These are phyloP conservation scores for Ustilago lituana DNA, from an alignment of 1,284 basidiomycete genomes.

Conservation along the genomic window DNA sequence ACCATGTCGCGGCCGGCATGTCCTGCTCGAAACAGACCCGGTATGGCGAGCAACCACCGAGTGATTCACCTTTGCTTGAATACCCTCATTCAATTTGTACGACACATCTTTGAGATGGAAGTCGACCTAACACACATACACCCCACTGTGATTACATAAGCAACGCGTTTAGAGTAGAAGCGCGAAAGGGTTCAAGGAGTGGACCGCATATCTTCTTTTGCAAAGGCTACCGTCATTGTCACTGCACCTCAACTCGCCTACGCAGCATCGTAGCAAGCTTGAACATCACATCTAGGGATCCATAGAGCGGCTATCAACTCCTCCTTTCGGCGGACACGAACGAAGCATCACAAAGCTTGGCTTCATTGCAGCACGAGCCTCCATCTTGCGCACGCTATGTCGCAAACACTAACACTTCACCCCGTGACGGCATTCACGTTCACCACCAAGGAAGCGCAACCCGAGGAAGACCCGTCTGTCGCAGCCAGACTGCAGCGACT, in stretches of 20 bases:
- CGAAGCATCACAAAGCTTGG: background rate
- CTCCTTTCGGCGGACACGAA: too few species aligned
- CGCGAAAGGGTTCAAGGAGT: constrained; percentile 4
- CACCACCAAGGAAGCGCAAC: constrained; percentile 92
- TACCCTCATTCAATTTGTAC: too few species aligned
- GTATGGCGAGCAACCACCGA: too few species aligned
- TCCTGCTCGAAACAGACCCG: too few species aligned
- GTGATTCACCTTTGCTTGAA: too few species aligned
- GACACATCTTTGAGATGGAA: too few species aligned
- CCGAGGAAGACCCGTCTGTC: constrained; percentile 94
- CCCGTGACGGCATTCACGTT: constrained; percentile 89
- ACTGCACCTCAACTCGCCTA: background rate
- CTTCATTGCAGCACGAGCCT: background rate
- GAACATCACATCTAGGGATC: too few species aligned
- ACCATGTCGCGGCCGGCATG: too few species aligned
- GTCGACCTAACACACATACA: too few species aligned
- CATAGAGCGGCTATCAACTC: too few species aligned
- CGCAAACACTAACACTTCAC: constrained; percentile 69
- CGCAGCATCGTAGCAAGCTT: too few species aligned
- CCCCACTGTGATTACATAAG: background rate
- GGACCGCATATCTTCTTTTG: constrained; percentile 1
- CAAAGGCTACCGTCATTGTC: background rate
- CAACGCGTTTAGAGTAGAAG: background rate
- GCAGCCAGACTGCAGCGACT: constrained; percentile 70
- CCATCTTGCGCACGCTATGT: constrained; percentile 22